phyloP scores from a whole-genome alignment of 495 filamentous ascomycete species.

The Penicillium bialowiezense region DNA sequence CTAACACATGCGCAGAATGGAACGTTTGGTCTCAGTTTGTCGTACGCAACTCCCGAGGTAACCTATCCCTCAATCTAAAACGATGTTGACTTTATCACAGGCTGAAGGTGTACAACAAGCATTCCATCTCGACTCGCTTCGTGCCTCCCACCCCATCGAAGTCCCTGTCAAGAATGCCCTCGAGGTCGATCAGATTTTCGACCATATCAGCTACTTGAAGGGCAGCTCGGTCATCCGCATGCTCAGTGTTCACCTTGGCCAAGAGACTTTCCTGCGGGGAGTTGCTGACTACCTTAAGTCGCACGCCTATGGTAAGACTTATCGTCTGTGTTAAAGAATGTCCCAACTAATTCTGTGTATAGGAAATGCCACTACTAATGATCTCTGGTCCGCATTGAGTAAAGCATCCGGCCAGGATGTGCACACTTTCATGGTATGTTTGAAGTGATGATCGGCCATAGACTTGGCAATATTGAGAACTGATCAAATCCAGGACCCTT shows the following conservation, averaged over 20 bases:
- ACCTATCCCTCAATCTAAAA: constrained; percentile 5
- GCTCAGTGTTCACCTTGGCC: constrained; percentile 82
- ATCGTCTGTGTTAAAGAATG: too few relatives aligned
- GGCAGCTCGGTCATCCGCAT: constrained; percentile 94
- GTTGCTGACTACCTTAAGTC: constrained; percentile 85
- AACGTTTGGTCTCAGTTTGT: constrained; percentile 95
- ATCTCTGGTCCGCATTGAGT: constrained; percentile 88
- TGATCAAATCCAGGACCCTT: constrained; percentile 56
- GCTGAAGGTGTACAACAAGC: constrained; percentile 90
- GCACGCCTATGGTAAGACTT: constrained; percentile 69
- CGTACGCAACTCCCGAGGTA: constrained; percentile 62
- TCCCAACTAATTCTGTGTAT: too few relatives aligned
- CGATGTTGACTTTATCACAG: constrained; percentile 45
- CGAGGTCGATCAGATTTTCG: constrained; percentile 95
- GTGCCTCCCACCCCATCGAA: constrained; percentile 91
- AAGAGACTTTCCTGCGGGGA: constrained; percentile 81
- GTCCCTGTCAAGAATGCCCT: constrained; percentile 86
- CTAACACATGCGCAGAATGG: constrained; percentile 59
- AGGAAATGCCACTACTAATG: constrained; percentile 91
- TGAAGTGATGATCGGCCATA: not conserved
- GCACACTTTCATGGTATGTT: constrained; percentile 71
- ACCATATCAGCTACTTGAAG: constrained; percentile 92
- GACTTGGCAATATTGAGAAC: not conserved
- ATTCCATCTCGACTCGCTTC: constrained; percentile 81
- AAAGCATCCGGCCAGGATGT: constrained; percentile 89